These are phyloP conservation scores for Aspergillus sojae DNA, from an alignment of 2,329 filamentous ascomycete genomes.

Conservation along the genomic window DNA sequence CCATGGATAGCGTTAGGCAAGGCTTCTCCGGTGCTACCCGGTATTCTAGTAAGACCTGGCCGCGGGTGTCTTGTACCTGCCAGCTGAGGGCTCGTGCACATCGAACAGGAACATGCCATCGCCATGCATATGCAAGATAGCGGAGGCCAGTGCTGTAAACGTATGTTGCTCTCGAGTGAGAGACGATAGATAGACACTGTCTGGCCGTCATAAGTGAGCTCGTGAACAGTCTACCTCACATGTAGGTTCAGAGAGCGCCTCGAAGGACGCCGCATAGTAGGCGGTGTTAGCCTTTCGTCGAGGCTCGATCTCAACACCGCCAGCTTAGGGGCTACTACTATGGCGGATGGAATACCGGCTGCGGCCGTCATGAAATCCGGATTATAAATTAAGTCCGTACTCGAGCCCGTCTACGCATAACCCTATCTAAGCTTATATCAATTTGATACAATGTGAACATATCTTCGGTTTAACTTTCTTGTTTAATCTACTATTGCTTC, in stretches of 20 bases:
- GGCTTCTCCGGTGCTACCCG: conserved; percentile 29
- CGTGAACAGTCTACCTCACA: conserved; percentile 18
- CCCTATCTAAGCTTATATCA: too few relatives aligned
- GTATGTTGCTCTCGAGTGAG: conserved; percentile 10
- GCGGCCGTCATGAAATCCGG: conserved; percentile 21
- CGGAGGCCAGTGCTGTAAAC: conserved; percentile 12
- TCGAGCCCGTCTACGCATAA: too few relatives aligned
- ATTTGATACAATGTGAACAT: too few relatives aligned
- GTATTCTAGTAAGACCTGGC: conserved; percentile 31
- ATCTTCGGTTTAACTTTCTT: background rate
- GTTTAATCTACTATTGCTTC: too few relatives aligned
- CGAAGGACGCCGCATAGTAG: conserved; percentile 13
- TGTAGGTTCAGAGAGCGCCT: conserved; percentile 17
- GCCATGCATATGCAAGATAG: conserved; percentile 30
- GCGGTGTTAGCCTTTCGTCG: conserved; percentile 11
- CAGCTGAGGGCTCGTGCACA: conserved; percentile 15
- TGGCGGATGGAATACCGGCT: conserved; percentile 16
- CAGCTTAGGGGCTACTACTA: conserved; percentile 12
- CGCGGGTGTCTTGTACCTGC: conserved; percentile 20
- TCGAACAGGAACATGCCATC: conserved; percentile 28
- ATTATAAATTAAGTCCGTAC: conserved; percentile 18
- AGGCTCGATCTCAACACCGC: conserved; percentile 19
- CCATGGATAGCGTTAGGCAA: conserved; percentile 26
- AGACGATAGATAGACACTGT: conserved; percentile 24
- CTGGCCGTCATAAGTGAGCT: conserved; percentile 22